phyloP scores from a whole-genome alignment of 2,329 filamentous ascomycete genomes.

The Phyllosticta ampelicida region DNA sequence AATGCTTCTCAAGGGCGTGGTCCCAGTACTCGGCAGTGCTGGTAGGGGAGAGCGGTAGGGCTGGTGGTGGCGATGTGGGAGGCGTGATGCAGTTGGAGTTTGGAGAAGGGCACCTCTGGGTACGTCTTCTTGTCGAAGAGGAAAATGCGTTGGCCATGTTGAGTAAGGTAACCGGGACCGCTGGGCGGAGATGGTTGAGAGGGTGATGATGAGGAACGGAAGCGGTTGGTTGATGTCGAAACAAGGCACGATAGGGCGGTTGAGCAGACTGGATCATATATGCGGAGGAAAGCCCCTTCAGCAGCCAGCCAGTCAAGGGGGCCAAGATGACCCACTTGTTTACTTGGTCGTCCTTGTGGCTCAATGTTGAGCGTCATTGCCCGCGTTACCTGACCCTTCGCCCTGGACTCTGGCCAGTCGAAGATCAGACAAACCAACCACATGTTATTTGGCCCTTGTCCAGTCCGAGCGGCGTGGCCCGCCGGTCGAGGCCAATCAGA shows the following conservation, averaged over 20 bases:
- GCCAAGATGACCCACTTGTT: slow-evolving; percentile 2
- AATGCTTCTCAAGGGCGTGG: slow-evolving; percentile 2
- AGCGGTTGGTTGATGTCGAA: slow-evolving; percentile 6
- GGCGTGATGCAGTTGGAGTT: neutral
- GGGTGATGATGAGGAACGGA: neutral
- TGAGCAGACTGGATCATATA: slow-evolving; percentile 11
- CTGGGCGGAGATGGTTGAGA: neutral
- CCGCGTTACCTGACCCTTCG: slow-evolving; percentile 7
- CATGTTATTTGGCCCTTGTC: slow-evolving; percentile 9
- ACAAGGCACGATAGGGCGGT: slow-evolving; percentile 6
- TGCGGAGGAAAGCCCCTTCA: slow-evolving; percentile 4
- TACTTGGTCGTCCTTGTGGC: slow-evolving; percentile 8
- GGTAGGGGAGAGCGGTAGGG: neutral
- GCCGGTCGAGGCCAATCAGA: slow-evolving; percentile 3
- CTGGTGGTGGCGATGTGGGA: neutral
- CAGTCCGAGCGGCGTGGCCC: slow-evolving; percentile 5
- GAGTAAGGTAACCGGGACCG: neutral
- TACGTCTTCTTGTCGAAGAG: neutral
- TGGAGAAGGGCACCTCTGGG: neutral
- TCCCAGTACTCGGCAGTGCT: slow-evolving; percentile 10
- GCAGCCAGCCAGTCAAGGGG: slow-evolving; percentile 8
- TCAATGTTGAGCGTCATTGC: slow-evolving; percentile 7
- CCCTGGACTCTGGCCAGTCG: slow-evolving; percentile 7
- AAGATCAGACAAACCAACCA: slow-evolving; percentile 3
- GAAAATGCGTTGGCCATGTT: slow-evolving; percentile 1